Percentiles rank a stretch among this genome's conserved stretches.
phyloP scores from a whole-genome alignment of 768 basidiomycete genomes.

The Termitomyces sp. region DNA sequence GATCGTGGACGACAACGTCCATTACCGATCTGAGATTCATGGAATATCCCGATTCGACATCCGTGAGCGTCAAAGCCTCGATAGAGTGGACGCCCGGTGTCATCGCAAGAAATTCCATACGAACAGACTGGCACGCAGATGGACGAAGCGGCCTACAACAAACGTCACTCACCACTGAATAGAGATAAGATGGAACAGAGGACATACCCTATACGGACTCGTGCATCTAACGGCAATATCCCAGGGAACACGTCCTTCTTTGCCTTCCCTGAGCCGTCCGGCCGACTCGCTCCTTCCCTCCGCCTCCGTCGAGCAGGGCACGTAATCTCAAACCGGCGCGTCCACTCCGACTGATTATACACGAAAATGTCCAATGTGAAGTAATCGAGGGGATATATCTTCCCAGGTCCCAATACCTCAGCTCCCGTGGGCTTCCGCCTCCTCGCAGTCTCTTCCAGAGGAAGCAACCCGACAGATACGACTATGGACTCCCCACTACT shows the following conservation, averaged over 20 bases:
- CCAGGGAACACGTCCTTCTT: conserved; percentile 50
- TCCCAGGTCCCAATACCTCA: conserved; percentile 29
- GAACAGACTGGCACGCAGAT: conserved; percentile 78
- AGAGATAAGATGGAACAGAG: not conserved
- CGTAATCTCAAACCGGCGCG: conserved; percentile 72
- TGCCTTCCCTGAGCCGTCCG: conserved; percentile 24
- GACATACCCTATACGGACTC: conserved; percentile 75
- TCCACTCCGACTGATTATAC: conserved; percentile 76
- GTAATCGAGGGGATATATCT: conserved; percentile 67
- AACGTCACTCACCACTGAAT: not conserved
- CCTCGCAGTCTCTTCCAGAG: conserved; percentile 18
- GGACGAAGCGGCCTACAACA: conserved; percentile 68
- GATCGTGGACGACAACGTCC: conserved; percentile 72
- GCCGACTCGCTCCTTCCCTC: conserved; percentile 25
- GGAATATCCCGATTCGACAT: conserved; percentile 67
- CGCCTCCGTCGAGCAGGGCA: conserved; percentile 54
- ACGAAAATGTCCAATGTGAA: conserved; percentile 88
- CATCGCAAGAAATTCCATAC: conserved; percentile 82
- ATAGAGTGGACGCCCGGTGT: conserved; percentile 77
- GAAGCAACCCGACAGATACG: conserved; percentile 60
- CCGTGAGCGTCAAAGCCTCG: conserved; percentile 67
- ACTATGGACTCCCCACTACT: conserved; percentile 56
- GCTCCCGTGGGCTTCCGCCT: conserved; percentile 15
- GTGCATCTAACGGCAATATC: conserved; percentile 72
- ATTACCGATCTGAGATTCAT: conserved; percentile 75